Evolutionary conservation across 768 basidiomycete species (phyloP).

Genomic region (Pilatotrama ljubarskyi): DNA sequence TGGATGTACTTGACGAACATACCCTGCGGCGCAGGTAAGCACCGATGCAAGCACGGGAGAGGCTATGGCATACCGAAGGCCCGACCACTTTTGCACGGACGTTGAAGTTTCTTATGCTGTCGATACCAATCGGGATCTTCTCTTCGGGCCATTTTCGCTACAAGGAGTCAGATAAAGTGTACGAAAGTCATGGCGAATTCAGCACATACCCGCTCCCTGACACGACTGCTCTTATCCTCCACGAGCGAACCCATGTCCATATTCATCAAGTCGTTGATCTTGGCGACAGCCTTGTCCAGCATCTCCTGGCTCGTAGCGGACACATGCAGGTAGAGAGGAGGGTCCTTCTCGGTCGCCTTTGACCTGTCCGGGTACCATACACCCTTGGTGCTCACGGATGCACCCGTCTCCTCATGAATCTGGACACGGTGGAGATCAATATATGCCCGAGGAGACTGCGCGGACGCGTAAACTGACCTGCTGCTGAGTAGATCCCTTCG

Average conservation of each 20-base stretch:
- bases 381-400: slow-evolving; percentile 90
- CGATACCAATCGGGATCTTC: slow-evolving; percentile 86
- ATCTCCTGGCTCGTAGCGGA: slow-evolving; percentile 70
- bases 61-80: slow-evolving; percentile 59
- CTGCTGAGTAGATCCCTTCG: slow-evolving; percentile 88
- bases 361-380: slow-evolving; percentile 93
- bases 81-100: slow-evolving; percentile 97
- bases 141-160: slow-evolving; percentile 98
- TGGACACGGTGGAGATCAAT: slow-evolving; percentile 31
- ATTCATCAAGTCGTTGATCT: slow-evolving; percentile 69
- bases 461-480: slow-evolving; percentile 55
- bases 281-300: slow-evolving; percentile 67
- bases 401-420: slow-evolving; percentile 93
- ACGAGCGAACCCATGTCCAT: slow-evolving; percentile 81
- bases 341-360: slow-evolving; percentile 90
- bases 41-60: background rate
- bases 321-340: slow-evolving; percentile 92
- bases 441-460: background rate
- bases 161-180: slow-evolving; percentile 15
- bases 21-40: slow-evolving; percentile 50
- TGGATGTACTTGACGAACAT: slow-evolving; percentile 99
- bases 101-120: slow-evolving; percentile 94
- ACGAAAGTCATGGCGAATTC: background rate
- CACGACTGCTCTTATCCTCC: slow-evolving; percentile 70
- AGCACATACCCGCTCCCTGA: slow-evolving; percentile 59